Evolutionary conservation across 2,329 filamentous ascomycete species (phyloP).

Genomic region (Fusarium falciforme): DNA sequence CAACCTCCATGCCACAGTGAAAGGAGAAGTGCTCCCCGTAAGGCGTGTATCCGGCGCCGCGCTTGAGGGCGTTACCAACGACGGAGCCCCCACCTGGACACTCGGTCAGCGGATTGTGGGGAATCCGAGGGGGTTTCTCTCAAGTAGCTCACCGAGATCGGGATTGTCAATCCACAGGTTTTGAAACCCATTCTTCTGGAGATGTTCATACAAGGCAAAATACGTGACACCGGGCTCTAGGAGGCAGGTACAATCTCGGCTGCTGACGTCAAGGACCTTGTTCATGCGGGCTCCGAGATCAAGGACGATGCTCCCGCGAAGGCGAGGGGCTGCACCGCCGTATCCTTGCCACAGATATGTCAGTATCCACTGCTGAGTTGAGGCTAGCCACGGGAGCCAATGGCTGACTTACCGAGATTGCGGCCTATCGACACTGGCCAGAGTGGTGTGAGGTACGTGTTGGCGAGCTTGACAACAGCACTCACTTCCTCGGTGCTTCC

Average conservation of each 20-base stretch:
- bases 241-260: conserved; percentile 1
- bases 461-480: conserved; percentile 12
- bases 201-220: conserved; percentile 7
- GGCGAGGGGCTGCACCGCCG: conserved; percentile 8
- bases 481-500: conserved; percentile 11
- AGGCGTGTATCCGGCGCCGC: conserved; percentile 14
- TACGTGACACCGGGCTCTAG: conserved; percentile 15
- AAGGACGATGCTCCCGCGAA: conserved; percentile 10
- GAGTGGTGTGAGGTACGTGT: conserved; percentile 4
- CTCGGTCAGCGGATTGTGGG: not conserved
- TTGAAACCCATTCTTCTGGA: conserved; percentile 2
- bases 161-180: conserved; percentile 19
- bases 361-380: not conserved
- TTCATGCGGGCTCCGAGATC: conserved; percentile 13
- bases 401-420: not conserved
- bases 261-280: conserved; percentile 9
- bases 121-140: not conserved
- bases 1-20: conserved; percentile 21
- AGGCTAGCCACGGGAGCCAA: not conserved
- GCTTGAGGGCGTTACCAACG: conserved; percentile 12
- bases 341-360: not conserved
- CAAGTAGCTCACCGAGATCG: conserved; percentile 5
- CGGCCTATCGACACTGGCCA: conserved; percentile 14
- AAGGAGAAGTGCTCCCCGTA: conserved; percentile 14
- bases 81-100: conserved; percentile 9